These are phyloP conservation scores for Candida ponderosae DNA, from an alignment of 805 yeast species.

Conservation along the genomic window DNA sequence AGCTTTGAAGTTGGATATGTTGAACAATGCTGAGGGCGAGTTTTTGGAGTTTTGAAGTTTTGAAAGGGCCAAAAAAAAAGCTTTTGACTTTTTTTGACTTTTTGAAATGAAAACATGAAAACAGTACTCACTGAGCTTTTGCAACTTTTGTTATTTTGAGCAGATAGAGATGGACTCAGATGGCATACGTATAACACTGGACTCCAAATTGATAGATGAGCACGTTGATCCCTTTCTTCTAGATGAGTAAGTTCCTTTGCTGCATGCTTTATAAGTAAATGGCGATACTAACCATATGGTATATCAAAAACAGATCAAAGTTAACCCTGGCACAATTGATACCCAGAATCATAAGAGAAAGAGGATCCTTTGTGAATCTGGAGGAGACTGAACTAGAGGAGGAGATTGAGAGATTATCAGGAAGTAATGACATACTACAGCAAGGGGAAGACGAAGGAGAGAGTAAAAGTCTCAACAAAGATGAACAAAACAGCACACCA, in stretches of 20 bases:
- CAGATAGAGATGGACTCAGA: not conserved
- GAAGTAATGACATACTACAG: too few relatives aligned
- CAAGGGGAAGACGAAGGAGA: too few relatives aligned
- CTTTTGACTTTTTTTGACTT: too few relatives aligned
- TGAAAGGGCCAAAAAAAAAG: too few relatives aligned
- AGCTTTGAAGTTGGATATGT: too few relatives aligned
- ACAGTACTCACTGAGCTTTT: too few relatives aligned
- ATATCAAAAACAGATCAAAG: constrained; percentile 18
- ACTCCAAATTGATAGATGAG: constrained; percentile 16
- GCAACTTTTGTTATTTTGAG: too few relatives aligned
- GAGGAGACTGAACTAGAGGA: constrained; percentile 42
- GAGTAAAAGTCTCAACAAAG: too few relatives aligned
- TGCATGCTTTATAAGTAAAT: not conserved
- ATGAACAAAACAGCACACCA: not conserved
- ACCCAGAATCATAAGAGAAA: constrained; percentile 48
- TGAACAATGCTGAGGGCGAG: too few relatives aligned
- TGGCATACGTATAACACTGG: constrained; percentile 12
- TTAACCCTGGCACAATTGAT: constrained; percentile 47
- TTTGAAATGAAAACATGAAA: too few relatives aligned
- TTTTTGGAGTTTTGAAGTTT: too few relatives aligned
- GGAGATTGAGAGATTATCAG: constrained; percentile 39
- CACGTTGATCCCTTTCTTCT: constrained; percentile 16
- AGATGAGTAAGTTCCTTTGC: constrained; percentile 14
- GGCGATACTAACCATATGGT: not conserved
- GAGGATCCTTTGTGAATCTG: constrained; percentile 48